Evolutionary conservation across 1,139 yeast species (phyloP), one percentile per base, ranked within the genome.

Genomic region (Yamadazyma blattariae): DNA sequence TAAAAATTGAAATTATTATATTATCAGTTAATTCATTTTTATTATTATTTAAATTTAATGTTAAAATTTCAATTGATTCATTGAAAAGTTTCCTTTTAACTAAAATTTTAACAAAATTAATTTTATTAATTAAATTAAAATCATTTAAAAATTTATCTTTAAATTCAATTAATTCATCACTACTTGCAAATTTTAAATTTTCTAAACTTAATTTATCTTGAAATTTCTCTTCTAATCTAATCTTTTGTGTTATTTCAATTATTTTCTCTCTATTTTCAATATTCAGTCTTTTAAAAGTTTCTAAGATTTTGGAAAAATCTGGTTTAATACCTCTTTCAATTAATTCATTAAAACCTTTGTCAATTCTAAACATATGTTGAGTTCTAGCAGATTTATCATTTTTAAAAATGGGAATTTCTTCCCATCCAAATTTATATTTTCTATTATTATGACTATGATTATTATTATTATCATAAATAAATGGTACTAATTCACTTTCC

Each of bases 261-360:
- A 54, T 17, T 35, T 40, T 33, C 55, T 52, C 39, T 50, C 51
- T 25, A 41, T 38, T 17, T 36, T 35, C 26, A 10, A 43, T 32
- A 29, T 53, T 54, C 48, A 58, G 56, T 27, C 57, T 46, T 32
- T 52, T 47, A 39, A 64, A 64, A 0, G 73, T 65, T 25, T 54
- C 57, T 36, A 59, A 57, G 4, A 68, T 44, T 8, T 64, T 38
- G 9, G 41, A 38, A 30, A 51, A 47, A 40, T 68, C 72, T 0
- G 74, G 74, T 27, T 54, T 49, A 4, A 67, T 56, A 0, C 74
- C 74, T 35, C 52, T 53, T 14, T 56, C 45, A 24, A 65, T 35
- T 8, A 69, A 39, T 14, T 60, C 67, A 8, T 46, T 45, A 34
- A 69, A 64, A 8, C 74, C 76, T 30, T 52, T 48, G 15, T 54